These are phyloP conservation scores for Eucalyptus cloeziana DNA, from an alignment of 345 rosid species.

Conservation along the genomic window DNA sequence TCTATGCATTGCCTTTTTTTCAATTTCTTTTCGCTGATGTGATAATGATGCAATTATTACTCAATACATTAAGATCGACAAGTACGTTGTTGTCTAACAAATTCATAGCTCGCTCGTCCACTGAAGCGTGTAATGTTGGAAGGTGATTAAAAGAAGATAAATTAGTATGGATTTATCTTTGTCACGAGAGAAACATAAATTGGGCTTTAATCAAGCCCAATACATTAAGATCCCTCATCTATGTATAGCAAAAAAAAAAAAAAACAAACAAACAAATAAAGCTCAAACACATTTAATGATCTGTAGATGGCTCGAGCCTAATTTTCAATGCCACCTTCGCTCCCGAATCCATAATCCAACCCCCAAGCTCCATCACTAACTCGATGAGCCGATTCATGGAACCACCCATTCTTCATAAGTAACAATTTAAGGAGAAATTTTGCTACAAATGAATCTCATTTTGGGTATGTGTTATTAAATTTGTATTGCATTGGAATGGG, in stretches of 20 bases:
- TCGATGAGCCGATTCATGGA: accelerated
- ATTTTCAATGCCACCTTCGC: not conserved
- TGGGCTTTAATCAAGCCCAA: not conserved
- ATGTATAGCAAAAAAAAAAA: not conserved
- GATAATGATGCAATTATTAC: not conserved
- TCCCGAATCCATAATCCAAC: not conserved
- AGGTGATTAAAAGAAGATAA: not conserved
- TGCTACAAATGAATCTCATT: not conserved
- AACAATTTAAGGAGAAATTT: not conserved
- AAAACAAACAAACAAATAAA: not conserved
- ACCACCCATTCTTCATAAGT: not conserved
- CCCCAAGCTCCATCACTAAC: not conserved
- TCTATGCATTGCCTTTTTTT: not conserved
- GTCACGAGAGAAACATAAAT: not conserved
- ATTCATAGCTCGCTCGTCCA: not conserved
- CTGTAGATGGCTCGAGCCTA: not conserved
- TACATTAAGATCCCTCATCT: not conserved
- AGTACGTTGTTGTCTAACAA: not conserved
- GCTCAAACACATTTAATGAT: accelerated
- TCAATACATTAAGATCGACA: not conserved
- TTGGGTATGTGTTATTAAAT: not conserved
- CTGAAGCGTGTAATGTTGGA: not conserved
- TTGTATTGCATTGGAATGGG: not conserved
- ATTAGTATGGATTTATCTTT: not conserved
- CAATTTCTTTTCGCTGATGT: not conserved